Conservation (phyloP, 2,329 filamentous ascomycete genomes). For the Delphinella strobiligena region DNA sequence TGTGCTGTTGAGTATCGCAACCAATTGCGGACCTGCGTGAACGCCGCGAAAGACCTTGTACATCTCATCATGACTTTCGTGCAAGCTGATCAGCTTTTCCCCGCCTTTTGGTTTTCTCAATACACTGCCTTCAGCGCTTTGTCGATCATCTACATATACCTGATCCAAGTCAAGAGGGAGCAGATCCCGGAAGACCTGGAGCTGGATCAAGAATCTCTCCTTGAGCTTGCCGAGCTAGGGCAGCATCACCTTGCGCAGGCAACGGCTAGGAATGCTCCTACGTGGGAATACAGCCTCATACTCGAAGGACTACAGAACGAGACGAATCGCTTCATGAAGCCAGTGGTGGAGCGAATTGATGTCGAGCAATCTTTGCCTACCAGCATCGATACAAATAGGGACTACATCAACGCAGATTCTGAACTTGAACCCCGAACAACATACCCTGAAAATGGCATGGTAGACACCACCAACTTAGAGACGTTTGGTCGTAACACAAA, state of each 20-base stretch:
- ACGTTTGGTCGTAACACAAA: no score
- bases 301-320: constrained; percentile 7
- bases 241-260: constrained; percentile 6
- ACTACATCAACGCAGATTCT: no score
- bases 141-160: constrained; percentile 4
- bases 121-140: constrained; percentile 1
- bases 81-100: constrained; percentile 4
- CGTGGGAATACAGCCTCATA: constrained; percentile 5
- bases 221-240: constrained; percentile 1
- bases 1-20: background rate
- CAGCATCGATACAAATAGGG: background rate
- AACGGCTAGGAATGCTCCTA: background rate
- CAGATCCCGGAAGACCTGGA: background rate
- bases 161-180: constrained; percentile 4
- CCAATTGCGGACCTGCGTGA: constrained; percentile 2
- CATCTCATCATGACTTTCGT: constrained; percentile 2
- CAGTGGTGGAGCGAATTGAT: background rate
- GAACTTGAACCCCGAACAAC: no score
- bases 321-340: background rate
- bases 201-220: constrained; percentile 1
- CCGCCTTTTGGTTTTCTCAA: constrained; percentile 3
- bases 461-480: no score
- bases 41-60: constrained; percentile 4
- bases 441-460: no score
- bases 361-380: no score